Evolutionary conservation across 768 basidiomycete genomes (phyloP), one percentile per base, ranked within the genome.

Genomic region (Kwoniella sp.): DNA sequence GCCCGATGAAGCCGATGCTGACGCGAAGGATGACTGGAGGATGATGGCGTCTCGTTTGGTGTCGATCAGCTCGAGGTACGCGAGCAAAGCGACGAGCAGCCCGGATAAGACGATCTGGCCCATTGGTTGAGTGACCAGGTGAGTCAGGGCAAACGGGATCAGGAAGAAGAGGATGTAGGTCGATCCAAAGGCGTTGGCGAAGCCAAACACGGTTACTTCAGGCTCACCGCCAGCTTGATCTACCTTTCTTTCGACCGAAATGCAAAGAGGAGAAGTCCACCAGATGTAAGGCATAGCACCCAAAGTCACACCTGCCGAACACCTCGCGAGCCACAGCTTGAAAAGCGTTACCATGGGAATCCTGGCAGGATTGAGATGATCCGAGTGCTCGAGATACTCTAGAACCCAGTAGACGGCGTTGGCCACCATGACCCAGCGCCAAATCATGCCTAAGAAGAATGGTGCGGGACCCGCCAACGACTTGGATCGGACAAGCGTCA

Each of bases 151-250:
- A 45, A 95, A 85, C 53, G 84, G 81, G 25, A 90, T 84, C 7
- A 85, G 83, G 86, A 90, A 89, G 74, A 96, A 91, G 38, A 95
- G 82, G 60, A 93, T 82, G 79, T 93, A 96, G 1, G 91, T 87
- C 17, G 93, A 88, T 17, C 93, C 95, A 73, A 88, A 94, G 0
- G 91, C 88, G 77, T 97, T 96, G 0, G 91, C 90, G 73, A 88
- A 95, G 0, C 94, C 94, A 0, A 92, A 80, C 1, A 97, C 85
- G 29, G 76, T 70, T 55, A 83, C 73, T 75, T 83, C 55, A 28
- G 66, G 22, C 63, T 76, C 48, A 30, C 71, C 70, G 22, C 71
- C 28, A 22, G 71, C 63, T 75, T 79, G 57, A 58, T 65, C 66
- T 55, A 63, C 26, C 25, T 58, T 72, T 55, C 70, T 57, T 77